phyloP scores from a whole-genome alignment of 2,329 filamentous ascomycete species.

The Cryphonectria naterciae region DNA sequence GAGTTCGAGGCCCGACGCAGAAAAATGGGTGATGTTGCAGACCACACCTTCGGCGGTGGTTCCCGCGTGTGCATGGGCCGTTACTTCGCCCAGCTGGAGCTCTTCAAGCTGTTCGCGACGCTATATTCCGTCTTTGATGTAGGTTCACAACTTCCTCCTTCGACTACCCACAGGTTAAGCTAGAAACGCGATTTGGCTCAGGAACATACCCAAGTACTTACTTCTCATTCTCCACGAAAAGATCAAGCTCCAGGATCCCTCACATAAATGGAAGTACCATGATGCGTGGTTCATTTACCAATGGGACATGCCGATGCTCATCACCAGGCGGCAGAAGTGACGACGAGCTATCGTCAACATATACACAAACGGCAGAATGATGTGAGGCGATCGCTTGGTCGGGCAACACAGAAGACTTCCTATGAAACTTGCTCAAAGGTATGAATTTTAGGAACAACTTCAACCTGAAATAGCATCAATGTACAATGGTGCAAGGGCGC shows the following conservation, averaged over 20 bases:
- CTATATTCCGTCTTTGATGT: slow-evolving; percentile 21
- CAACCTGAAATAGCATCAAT: background rate
- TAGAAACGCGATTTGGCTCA: background rate
- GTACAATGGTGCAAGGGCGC: background rate
- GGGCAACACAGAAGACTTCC: too few species aligned
- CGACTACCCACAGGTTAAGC: too few species aligned
- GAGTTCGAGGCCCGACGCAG: background rate
- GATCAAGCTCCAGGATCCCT: slow-evolving; percentile 8
- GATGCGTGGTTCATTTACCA: slow-evolving; percentile 20
- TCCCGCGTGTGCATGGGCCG: slow-evolving; percentile 19
- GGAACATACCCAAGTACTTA: background rate
- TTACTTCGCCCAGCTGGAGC: slow-evolving; percentile 16
- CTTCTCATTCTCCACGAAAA: background rate
- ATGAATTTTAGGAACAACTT: too few species aligned
- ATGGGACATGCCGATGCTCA: slow-evolving; percentile 17
- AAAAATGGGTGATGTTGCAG: slow-evolving; percentile 16
- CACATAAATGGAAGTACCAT: slow-evolving; percentile 13
- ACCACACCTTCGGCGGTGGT: slow-evolving; percentile 15
- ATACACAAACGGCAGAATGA: background rate
- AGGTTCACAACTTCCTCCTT: background rate
- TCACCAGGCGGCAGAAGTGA: slow-evolving; percentile 5
- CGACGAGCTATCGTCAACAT: background rate
- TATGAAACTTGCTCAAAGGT: too few species aligned
- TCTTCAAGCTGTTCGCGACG: slow-evolving; percentile 24
- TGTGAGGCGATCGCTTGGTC: too few species aligned